Conservation (phyloP, 1,284 basidiomycete genomes). For the Sparassis latifolia region DNA sequence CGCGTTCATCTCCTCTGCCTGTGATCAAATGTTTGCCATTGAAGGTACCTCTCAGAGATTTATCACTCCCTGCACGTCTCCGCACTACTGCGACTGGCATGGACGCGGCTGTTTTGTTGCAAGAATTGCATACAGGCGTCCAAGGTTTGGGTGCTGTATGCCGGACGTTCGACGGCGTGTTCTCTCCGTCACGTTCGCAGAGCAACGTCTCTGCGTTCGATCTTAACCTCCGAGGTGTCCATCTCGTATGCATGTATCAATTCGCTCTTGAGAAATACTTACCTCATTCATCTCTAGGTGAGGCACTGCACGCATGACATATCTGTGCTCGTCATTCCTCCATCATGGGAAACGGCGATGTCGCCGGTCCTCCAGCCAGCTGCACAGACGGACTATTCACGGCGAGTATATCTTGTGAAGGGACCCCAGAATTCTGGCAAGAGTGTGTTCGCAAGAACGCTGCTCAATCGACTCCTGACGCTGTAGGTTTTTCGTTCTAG, state of each 20-base stretch:
- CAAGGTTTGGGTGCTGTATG: slow-evolving; percentile 61
- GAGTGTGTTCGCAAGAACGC: slow-evolving; percentile 75
- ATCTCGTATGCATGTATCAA: slow-evolving; percentile 39
- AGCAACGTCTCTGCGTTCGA: slow-evolving; percentile 17
- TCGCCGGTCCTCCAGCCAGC: neutral
- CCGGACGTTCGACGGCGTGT: slow-evolving; percentile 52
- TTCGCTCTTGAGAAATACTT: no score
- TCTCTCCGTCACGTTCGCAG: slow-evolving; percentile 37
- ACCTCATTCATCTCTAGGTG: slow-evolving; percentile 27
- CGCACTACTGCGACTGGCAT: slow-evolving; percentile 7
- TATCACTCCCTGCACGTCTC: slow-evolving; percentile 2
- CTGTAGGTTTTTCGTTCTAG: slow-evolving; percentile 30
- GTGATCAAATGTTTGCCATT: slow-evolving; percentile 32
- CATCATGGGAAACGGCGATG: slow-evolving; percentile 54
- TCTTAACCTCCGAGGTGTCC: slow-evolving; percentile 44
- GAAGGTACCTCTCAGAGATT: neutral
- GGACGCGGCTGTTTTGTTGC: slow-evolving; percentile 38
- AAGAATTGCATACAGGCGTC: slow-evolving; percentile 47
- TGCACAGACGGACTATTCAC: slow-evolving; percentile 4
- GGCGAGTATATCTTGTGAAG: slow-evolving; percentile 54
- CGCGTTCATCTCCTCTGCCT: slow-evolving; percentile 62
- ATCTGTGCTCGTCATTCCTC: slow-evolving; percentile 42
- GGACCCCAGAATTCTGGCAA: slow-evolving; percentile 89
- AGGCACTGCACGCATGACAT: slow-evolving; percentile 35
- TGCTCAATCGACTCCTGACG: slow-evolving; percentile 67